Percentiles rank a stretch among this genome's conserved stretches.
Conservation (phyloP, 129 eudicot genomes). For the Silybum marianum region DNA sequence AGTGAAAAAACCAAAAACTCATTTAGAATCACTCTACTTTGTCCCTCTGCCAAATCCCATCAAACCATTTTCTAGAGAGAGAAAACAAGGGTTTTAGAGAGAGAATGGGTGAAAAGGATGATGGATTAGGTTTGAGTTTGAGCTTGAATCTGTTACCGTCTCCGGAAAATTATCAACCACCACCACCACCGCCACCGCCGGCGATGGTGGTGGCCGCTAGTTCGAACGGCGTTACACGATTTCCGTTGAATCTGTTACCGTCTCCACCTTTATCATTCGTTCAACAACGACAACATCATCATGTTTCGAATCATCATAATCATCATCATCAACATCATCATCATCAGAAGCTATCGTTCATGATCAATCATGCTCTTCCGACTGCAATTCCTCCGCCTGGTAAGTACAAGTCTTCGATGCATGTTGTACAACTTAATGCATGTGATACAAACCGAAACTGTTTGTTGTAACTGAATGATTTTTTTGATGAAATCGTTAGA, state of each 20-base stretch:
- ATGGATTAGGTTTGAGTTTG: slow-evolving; percentile 61
- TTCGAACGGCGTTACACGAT: slow-evolving; percentile 10
- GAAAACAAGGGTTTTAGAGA: slow-evolving; percentile 9
- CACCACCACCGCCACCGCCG: slow-evolving; percentile 30
- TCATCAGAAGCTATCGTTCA: slow-evolving; percentile 33
- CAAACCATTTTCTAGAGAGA: slow-evolving; percentile 20
- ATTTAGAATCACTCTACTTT: slow-evolving; percentile 40
- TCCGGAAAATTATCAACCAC: slow-evolving; percentile 26
- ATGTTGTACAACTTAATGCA: slow-evolving; percentile 7
- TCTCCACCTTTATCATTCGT: slow-evolving; percentile 41
- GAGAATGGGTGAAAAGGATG: slow-evolving; percentile 55
- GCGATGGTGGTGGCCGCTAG: slow-evolving; percentile 2
- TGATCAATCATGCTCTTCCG: slow-evolving; percentile 16
- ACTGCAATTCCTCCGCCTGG: slow-evolving; percentile 2
- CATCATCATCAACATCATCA: background rate
- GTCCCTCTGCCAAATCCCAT: slow-evolving; percentile 44
- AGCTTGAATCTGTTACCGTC: slow-evolving; percentile 60
- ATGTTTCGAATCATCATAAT: slow-evolving; percentile 28
- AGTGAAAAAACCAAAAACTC: slow-evolving; percentile 35
- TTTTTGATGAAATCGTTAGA: background rate
- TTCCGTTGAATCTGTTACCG: slow-evolving; percentile 46
- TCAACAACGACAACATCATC: slow-evolving; percentile 25
- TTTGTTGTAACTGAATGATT: slow-evolving; percentile 4
- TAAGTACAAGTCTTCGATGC: slow-evolving; percentile 20
- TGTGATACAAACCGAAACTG: background rate